Evolutionary conservation across 129 eudicot species (phyloP).

Genomic region (Helichrysum umbraculigerum): DNA sequence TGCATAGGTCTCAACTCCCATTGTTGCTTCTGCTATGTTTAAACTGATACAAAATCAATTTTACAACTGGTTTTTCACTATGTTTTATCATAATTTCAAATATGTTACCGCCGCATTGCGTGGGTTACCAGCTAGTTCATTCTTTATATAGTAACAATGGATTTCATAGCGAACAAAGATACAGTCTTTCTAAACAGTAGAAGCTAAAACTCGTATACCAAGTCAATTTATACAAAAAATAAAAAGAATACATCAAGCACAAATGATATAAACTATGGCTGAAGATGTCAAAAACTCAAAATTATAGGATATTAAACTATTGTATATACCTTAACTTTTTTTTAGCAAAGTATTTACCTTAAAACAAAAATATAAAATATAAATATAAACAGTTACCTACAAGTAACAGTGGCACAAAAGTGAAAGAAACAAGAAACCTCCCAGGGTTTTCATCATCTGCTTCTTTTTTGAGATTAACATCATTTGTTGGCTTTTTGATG

Average conservation of each 20-base stretch:
- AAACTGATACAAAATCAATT: no score
- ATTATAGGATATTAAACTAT: background rate
- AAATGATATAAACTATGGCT: background rate
- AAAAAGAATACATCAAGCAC: background rate
- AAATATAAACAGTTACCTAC: slow-evolving; percentile 49
- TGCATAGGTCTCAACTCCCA: no score
- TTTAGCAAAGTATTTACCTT: no score
- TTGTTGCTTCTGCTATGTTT: no score
- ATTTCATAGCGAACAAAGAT: background rate
- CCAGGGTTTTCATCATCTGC: slow-evolving; percentile 78
- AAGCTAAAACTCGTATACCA: slow-evolving; percentile 6
- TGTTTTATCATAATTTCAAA: no score
- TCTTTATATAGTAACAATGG: background rate
- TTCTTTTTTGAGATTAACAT: slow-evolving; percentile 86
- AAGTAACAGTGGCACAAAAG: slow-evolving; percentile 86
- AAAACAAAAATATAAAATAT: no score
- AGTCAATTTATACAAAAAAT: background rate
- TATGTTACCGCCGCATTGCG: no score
- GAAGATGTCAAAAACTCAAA: background rate
- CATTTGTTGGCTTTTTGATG: slow-evolving; percentile 90
- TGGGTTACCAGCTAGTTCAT: no score
- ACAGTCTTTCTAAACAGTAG: background rate
- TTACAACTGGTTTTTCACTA: no score
- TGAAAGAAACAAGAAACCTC: slow-evolving; percentile 67
- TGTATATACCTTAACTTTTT: background rate